These are phyloP conservation scores for Leccinum pellstonianum DNA, from an alignment of 768 basidiomycete genomes.

Conservation along the genomic window DNA sequence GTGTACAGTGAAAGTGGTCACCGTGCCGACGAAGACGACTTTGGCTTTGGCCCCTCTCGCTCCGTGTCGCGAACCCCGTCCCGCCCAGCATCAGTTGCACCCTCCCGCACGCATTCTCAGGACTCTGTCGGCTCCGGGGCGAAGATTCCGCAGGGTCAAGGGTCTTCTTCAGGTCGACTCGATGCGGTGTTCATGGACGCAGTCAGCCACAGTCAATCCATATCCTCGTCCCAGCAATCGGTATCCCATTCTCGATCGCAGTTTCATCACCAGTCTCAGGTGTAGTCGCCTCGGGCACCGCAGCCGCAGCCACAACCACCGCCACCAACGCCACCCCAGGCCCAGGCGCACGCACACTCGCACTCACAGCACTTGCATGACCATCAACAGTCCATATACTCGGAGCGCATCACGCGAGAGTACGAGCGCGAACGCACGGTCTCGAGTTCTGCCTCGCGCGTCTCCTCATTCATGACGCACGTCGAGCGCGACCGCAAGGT, in stretches of 20 bases:
- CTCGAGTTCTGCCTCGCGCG: slow-evolving; percentile 13
- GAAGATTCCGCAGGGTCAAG: slow-evolving; percentile 29
- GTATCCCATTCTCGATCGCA: too few species aligned
- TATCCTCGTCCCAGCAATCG: too few species aligned
- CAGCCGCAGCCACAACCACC: background rate
- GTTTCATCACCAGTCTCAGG: too few species aligned
- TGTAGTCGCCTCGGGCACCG: too few species aligned
- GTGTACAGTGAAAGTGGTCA: slow-evolving; percentile 81
- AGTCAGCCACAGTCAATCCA: too few species aligned
- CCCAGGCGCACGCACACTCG: too few species aligned
- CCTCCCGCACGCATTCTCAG: slow-evolving; percentile 57
- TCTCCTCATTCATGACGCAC: slow-evolving; percentile 21
- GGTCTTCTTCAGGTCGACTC: too few species aligned
- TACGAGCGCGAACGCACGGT: too few species aligned
- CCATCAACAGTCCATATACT: too few species aligned
- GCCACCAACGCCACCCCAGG: too few species aligned
- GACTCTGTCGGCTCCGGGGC: slow-evolving; percentile 34
- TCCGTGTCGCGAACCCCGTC: slow-evolving; percentile 37
- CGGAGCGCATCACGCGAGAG: too few species aligned
- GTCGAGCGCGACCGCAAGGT: slow-evolving; percentile 29
- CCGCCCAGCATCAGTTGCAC: slow-evolving; percentile 45
- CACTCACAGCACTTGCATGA: too few species aligned
- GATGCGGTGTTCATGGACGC: slow-evolving; percentile 12
- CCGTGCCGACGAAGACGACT: slow-evolving; percentile 70
- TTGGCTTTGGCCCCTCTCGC: slow-evolving; percentile 24